Percentiles rank a stretch among this genome's conserved stretches.
Conservation (phyloP, 2,329 filamentous ascomycete species). For the Lachnellula arida region DNA sequence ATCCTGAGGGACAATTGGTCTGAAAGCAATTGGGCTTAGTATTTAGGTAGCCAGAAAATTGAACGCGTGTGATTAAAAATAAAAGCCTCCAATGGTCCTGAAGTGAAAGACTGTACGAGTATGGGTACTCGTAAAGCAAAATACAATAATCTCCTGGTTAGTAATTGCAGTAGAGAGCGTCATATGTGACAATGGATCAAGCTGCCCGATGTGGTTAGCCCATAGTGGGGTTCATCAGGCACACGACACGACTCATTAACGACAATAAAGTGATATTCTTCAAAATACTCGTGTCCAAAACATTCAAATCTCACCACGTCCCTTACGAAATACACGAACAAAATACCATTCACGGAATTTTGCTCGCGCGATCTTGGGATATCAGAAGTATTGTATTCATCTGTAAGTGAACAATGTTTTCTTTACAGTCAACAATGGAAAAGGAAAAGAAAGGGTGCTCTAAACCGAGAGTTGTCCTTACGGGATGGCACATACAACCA, state of each 20-base stretch:
- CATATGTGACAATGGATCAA: background rate
- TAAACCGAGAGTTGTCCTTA: conserved; percentile 5
- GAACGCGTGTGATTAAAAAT: no score
- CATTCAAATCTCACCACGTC: background rate
- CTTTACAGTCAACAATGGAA: conserved; percentile 1
- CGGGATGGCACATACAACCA: background rate
- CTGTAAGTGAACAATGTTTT: conserved; percentile 15
- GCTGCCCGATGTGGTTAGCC: background rate
- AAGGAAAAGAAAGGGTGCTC: conserved; percentile 1
- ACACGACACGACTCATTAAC: conserved; percentile 3
- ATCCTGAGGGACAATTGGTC: background rate
- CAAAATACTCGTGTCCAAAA: background rate
- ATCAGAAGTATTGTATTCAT: conserved; percentile 3
- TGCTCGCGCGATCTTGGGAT: background rate
- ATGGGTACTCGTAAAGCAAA: no score
- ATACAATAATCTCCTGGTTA: no score
- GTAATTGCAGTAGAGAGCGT: no score
- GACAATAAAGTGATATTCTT: background rate
- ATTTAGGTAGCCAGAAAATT: background rate
- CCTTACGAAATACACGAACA: background rate
- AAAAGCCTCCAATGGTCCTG: background rate
- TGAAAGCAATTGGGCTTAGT: background rate
- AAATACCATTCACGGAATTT: background rate
- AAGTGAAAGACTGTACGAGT: background rate
- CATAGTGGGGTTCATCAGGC: background rate